phyloP scores from a whole-genome alignment of 495 filamentous ascomycete species.

The Aspergillus heteromorphus region DNA sequence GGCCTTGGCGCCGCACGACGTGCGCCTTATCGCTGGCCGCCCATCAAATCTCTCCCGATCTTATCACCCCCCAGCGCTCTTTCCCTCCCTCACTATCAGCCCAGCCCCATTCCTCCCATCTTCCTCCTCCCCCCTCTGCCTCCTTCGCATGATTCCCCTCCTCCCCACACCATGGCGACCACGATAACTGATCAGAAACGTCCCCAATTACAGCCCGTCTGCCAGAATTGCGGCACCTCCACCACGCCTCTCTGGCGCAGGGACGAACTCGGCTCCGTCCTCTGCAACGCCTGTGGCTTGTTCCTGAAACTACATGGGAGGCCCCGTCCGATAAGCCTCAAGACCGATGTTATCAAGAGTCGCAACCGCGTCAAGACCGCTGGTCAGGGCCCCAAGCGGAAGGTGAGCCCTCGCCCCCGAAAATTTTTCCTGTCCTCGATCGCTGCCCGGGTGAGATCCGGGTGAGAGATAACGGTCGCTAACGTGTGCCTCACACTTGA shows the following conservation, averaged over 20 bases:
- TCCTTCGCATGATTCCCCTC: conserved; percentile 13
- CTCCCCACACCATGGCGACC: conserved; percentile 47
- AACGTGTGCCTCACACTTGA: conserved; percentile 15
- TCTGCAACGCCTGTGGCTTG: conserved; percentile 97
- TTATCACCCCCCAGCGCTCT: conserved; percentile 39
- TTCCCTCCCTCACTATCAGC: conserved; percentile 26
- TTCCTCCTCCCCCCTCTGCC: conserved; percentile 17
- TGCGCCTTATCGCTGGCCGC: conserved; percentile 37
- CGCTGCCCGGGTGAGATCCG: background rate
- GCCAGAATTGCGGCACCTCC: conserved; percentile 93
- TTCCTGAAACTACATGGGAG: conserved; percentile 96
- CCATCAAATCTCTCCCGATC: conserved; percentile 47
- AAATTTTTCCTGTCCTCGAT: conserved; percentile 21
- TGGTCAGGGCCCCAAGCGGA: conserved; percentile 80
- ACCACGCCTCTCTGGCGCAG: conserved; percentile 96
- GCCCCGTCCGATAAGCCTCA: conserved; percentile 88
- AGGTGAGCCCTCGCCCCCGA: conserved; percentile 51
- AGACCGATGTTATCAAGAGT: conserved; percentile 99
- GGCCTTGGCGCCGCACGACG: conserved; percentile 38
- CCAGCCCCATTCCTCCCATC: conserved; percentile 18
- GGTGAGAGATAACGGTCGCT: conserved; percentile 26
- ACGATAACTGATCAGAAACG: conserved; percentile 52
- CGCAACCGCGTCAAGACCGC: conserved; percentile 95
- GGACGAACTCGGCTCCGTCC: conserved; percentile 93
- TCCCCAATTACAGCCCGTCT: conserved; percentile 78